A percentile compares a stretch with the other conserved stretches of the same genome.
These are phyloP conservation scores for Ambrosiella cleistominuta DNA, from an alignment of 2,329 filamentous ascomycete genomes.

Conservation along the genomic window DNA sequence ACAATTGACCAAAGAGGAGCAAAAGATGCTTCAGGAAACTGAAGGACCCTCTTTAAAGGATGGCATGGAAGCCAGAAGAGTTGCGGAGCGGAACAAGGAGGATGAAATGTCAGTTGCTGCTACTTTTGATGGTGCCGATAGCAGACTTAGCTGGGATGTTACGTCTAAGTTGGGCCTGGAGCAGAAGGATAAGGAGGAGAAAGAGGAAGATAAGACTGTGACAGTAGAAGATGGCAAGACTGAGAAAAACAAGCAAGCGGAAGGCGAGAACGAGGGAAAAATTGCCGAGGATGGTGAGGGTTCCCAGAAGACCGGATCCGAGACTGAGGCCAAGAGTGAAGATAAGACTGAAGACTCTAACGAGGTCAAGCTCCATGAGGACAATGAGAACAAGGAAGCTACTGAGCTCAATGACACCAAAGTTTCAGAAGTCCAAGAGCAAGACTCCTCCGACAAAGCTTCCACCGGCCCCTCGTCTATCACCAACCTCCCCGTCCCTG, in stretches of 20 bases:
- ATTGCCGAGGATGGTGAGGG: neutral
- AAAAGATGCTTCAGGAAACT: slow-evolving; percentile 8
- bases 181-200: neutral
- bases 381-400: neutral
- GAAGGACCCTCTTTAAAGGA: slow-evolving; percentile 27
- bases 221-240: neutral
- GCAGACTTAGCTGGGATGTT: slow-evolving; percentile 2
- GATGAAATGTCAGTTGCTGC: slow-evolving; percentile 38
- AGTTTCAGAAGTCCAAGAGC: too few species aligned
- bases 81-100: slow-evolving; percentile 18
- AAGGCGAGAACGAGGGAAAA: slow-evolving; percentile 9
- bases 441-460: too few species aligned
- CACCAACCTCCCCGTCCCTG: too few species aligned
- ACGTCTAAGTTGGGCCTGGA: neutral
- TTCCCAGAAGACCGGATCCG: slow-evolving; percentile 10
- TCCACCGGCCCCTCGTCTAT: too few species aligned
- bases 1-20: slow-evolving; percentile 16
- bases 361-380: slow-evolving; percentile 9
- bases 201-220: neutral
- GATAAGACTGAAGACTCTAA: slow-evolving; percentile 8
- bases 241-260: neutral
- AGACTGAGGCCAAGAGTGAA: slow-evolving; percentile 6
- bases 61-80: slow-evolving; percentile 22
- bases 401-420: too few species aligned
- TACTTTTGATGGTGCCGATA: slow-evolving; percentile 31